Evolutionary conservation across 139 green algal genomes (phyloP).

Genomic region (Haematococcus lacustris): DNA sequence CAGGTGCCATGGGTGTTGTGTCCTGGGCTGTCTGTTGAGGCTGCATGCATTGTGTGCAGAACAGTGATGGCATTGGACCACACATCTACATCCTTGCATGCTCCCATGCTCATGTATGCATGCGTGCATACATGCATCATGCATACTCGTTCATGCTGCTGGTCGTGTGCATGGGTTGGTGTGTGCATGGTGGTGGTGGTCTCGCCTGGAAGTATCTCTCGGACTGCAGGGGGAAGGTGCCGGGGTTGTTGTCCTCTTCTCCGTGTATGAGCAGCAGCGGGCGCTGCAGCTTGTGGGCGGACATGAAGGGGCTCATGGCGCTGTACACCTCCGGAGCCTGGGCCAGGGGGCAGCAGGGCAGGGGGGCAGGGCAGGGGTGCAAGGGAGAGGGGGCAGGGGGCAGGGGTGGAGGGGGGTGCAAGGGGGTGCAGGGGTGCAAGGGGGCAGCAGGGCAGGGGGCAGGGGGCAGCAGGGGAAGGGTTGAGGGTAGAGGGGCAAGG

Average conservation of each 20-base stretch:
- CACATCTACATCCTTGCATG: background rate
- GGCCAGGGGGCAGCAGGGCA: too few relatives aligned
- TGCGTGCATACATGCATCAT: too few relatives aligned
- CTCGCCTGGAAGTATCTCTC: constrained; percentile 82
- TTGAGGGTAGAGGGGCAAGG: too few relatives aligned
- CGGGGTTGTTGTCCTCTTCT: constrained; percentile 95
- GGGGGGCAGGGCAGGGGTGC: too few relatives aligned
- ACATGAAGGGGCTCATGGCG: constrained; percentile 85
- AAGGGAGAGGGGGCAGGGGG: too few relatives aligned
- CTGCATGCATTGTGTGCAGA: background rate
- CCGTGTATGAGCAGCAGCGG: constrained; percentile 95
- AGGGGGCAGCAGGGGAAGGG: too few relatives aligned
- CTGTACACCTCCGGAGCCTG: constrained; percentile 84
- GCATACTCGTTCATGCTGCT: background rate
- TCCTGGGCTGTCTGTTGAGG: background rate
- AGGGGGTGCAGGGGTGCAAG: too few relatives aligned
- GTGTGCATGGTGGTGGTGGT: too few relatives aligned
- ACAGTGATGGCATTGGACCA: background rate
- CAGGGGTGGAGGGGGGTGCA: too few relatives aligned
- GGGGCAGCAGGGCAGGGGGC: too few relatives aligned
- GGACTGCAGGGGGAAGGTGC: constrained; percentile 75
- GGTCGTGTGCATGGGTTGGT: background rate
- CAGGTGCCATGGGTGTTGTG: background rate
- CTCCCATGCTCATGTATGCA: background rate
- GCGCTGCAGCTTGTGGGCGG: constrained; percentile 87